phyloP scores from a whole-genome alignment of 2,329 filamentous ascomycete species.

The Paradendryphiella salina region DNA sequence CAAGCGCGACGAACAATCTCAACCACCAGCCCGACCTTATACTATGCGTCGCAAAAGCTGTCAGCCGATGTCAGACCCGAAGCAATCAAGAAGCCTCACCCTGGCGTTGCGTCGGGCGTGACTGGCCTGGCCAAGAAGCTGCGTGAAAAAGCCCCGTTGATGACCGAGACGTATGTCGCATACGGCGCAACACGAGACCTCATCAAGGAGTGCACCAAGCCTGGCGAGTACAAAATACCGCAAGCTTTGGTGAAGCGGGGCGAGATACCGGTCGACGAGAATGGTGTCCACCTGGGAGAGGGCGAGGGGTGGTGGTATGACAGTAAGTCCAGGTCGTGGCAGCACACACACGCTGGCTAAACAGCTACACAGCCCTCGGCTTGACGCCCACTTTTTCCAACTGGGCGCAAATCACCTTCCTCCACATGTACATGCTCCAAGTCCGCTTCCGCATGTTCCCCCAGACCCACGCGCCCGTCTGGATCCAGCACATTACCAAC shows the following conservation, averaged over 20 bases:
- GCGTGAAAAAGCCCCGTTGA: slow-evolving; percentile 39
- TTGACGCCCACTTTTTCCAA: slow-evolving; percentile 88
- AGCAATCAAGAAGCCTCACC: slow-evolving; percentile 24
- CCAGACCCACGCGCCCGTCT: slow-evolving; percentile 67
- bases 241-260: slow-evolving; percentile 67
- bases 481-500: slow-evolving; percentile 89
- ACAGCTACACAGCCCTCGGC: slow-evolving; percentile 64
- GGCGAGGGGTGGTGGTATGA: slow-evolving; percentile 80
- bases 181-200: slow-evolving; percentile 78
- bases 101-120: slow-evolving; percentile 18
- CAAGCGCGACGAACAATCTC: slow-evolving; percentile 32
- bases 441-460: slow-evolving; percentile 81
- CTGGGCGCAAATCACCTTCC: slow-evolving; percentile 94
- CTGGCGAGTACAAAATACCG: slow-evolving; percentile 77
- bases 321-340: slow-evolving; percentile 56
- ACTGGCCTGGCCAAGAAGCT: slow-evolving; percentile 36
- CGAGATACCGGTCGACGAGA: slow-evolving; percentile 69
- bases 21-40: slow-evolving; percentile 24
- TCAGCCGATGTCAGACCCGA: slow-evolving; percentile 22
- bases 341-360: slow-evolving; percentile 14
- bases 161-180: slow-evolving; percentile 71
- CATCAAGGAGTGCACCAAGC: slow-evolving; percentile 72
- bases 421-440: slow-evolving; percentile 92
- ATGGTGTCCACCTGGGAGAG: slow-evolving; percentile 80
- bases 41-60: slow-evolving; percentile 28